Evolutionary conservation across 129 eudicot species (phyloP).

Genomic region (Calendula officinalis): DNA sequence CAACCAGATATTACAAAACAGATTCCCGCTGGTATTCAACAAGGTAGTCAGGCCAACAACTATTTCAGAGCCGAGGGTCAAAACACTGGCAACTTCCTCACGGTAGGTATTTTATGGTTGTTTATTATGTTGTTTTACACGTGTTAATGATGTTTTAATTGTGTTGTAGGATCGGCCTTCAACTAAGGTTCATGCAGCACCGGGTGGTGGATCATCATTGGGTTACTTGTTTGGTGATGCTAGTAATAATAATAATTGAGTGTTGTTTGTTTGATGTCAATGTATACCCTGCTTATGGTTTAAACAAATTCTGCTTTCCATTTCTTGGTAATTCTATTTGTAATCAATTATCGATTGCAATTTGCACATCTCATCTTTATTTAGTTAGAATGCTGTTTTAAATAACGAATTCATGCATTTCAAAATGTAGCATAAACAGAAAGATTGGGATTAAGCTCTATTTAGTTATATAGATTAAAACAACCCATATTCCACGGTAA

Average conservation of each 20-base stretch:
- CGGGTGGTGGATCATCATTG: constrained; percentile 68
- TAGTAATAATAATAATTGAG: constrained; percentile 50
- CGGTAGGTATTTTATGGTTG: too few species aligned
- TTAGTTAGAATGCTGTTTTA: neutral
- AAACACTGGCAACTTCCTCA: constrained; percentile 73
- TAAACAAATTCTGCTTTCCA: constrained; percentile 29
- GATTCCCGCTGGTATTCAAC: constrained; percentile 74
- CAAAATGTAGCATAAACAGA: neutral
- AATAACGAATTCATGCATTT: neutral
- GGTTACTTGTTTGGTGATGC: constrained; percentile 62
- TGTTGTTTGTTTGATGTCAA: constrained; percentile 31
- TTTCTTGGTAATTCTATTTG: constrained; percentile 39
- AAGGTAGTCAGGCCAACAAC: constrained; percentile 57
- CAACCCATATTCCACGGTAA: neutral
- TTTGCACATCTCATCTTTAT: constrained; percentile 2
- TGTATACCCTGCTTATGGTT: constrained; percentile 34
- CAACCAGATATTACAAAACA: constrained; percentile 42
- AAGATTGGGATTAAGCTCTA: neutral
- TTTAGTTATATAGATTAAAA: neutral
- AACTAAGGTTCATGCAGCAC: constrained; percentile 67
- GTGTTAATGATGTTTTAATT: too few species aligned
- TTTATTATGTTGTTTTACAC: too few species aligned
- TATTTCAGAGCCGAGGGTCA: constrained; percentile 73
- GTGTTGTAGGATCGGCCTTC: constrained; percentile 62
- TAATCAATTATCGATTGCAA: constrained; percentile 20